Evolutionary conservation across 176 grass and related monocot species (phyloP), one percentile per base, ranked within the genome.

Genomic region (Rhynchospora pubera): DNA sequence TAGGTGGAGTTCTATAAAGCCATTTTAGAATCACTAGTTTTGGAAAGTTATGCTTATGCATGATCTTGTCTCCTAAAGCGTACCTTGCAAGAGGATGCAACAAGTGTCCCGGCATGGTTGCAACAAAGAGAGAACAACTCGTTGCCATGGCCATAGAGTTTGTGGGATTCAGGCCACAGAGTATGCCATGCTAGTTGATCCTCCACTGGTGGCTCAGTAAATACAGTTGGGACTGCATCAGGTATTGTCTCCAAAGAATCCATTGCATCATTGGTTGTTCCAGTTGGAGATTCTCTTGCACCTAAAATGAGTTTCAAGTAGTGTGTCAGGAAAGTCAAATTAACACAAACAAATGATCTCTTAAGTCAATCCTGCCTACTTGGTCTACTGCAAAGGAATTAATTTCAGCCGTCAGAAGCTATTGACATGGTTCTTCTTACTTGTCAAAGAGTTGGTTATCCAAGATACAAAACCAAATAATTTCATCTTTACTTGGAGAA

Each of bases 61-160:
- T 56, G 50, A 77, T 24, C 14, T 2, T 30, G 13, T 53, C 22
- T 77, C 50, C 26, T 26, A 24, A 18, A 42, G 59, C 50, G 78
- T 93, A 99, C 93, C 96, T 99, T 99, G 91, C 96, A 99, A 70
- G 96, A 95, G 23, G 96, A 99, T 34, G 96, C 91, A 42, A 99
- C 86, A 14, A 99, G 77, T 51, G 90, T 93, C 18, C 91, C 96
- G 76, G 87, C 82, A 88, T 93, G 86, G 85, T 95, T 89, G 44
- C 91, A 95, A 81, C 91, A 99, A 42, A 99, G 57, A 7, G 89
- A 90, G 78, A 95, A 95, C 52, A 99, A 86, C 85, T 95, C 89
- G 2, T 99, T 99, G 55, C 96, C 96, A 84, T 99, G 96, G 45
- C 96, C 96, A 87, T 95, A 95, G 47, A 99, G 87, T 89, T 99